Evolutionary conservation across 352 stramenopile species (phyloP).

Genomic region (Phytophthora crassamura): DNA sequence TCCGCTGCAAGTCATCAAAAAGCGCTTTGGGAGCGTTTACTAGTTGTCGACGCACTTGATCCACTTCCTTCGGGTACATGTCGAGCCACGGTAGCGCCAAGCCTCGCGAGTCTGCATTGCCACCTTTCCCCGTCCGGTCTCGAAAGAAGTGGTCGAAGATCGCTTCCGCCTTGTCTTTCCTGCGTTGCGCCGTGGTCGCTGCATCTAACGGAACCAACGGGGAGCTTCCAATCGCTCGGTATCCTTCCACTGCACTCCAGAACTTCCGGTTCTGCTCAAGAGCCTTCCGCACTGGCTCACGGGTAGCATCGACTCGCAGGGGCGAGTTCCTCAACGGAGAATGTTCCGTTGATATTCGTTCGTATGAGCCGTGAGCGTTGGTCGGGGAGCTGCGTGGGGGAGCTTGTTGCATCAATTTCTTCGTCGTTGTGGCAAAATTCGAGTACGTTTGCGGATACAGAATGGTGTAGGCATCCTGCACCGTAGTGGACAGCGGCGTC

Average conservation of each 20-base stretch:
- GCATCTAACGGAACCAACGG: conserved; percentile 47
- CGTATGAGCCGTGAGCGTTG: not conserved
- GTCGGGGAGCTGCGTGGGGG: not conserved
- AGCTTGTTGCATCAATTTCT: not conserved
- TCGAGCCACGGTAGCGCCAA: conserved; percentile 49
- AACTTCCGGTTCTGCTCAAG: conserved; percentile 56
- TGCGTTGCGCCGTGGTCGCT: conserved; percentile 39
- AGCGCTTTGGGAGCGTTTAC: conserved; percentile 37
- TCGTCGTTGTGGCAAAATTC: not conserved
- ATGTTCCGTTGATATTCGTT: too few relatives aligned
- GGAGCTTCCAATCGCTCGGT: conserved; percentile 48
- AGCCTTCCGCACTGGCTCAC: conserved; percentile 17
- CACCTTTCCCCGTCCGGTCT: conserved; percentile 1
- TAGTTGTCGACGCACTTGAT: conserved; percentile 38
- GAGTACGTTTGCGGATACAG: conserved; percentile 62
- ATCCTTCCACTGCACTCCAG: conserved; percentile 73
- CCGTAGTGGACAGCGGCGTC: conserved; percentile 38
- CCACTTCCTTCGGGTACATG: conserved; percentile 60
- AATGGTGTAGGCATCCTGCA: conserved; percentile 68
- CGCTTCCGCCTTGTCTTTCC: conserved; percentile 43
- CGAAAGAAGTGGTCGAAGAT: conserved; percentile 64
- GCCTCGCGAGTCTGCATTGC: conserved; percentile 3
- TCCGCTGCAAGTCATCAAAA: conserved; percentile 65
- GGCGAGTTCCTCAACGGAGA: not conserved
- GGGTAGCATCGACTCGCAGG: conserved; percentile 19